These are phyloP conservation scores for Lactifluus subvellereus DNA, from an alignment of 768 basidiomycete genomes.

Conservation along the genomic window DNA sequence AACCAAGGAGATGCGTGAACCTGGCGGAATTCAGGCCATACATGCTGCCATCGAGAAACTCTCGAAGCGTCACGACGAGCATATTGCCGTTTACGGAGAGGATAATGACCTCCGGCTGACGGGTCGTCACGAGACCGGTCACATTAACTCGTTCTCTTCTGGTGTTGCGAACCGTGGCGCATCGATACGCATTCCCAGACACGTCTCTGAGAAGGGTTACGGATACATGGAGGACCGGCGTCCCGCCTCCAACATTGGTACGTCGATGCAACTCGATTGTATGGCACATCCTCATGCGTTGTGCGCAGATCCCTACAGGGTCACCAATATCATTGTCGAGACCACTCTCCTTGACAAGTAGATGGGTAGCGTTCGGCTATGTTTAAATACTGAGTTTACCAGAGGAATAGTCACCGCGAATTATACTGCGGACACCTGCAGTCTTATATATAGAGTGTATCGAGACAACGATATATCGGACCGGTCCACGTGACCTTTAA, in stretches of 20 bases:
- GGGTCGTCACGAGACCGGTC: constrained; percentile 95
- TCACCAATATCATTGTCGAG: constrained; percentile 84
- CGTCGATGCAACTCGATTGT: constrained; percentile 27
- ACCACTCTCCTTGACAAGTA: constrained; percentile 72
- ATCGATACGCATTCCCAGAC: constrained; percentile 91
- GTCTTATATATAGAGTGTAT: no score
- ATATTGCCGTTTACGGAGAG: constrained; percentile 96
- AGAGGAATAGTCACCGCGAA: constrained; percentile 2
- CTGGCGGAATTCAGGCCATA: constrained; percentile 88
- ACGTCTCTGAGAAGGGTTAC: constrained; percentile 86
- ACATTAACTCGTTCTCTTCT: constrained; percentile 84
- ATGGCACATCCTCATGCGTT: background rate
- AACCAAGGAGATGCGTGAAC: constrained; percentile 90
- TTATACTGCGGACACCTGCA: background rate
- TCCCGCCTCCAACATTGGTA: constrained; percentile 97
- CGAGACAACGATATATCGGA: background rate
- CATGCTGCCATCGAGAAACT: constrained; percentile 93
- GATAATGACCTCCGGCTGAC: constrained; percentile 96
- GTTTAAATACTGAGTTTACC: background rate
- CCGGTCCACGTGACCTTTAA: background rate
- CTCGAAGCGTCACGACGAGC: constrained; percentile 82
- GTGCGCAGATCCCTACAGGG: constrained; percentile 82
- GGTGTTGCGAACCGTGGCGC: constrained; percentile 98
- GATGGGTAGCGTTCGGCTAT: background rate
- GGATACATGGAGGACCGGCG: constrained; percentile 97